Evolutionary conservation across 2,329 filamentous ascomycete genomes (phyloP).

Genomic region (Elsinoe arachidis): DNA sequence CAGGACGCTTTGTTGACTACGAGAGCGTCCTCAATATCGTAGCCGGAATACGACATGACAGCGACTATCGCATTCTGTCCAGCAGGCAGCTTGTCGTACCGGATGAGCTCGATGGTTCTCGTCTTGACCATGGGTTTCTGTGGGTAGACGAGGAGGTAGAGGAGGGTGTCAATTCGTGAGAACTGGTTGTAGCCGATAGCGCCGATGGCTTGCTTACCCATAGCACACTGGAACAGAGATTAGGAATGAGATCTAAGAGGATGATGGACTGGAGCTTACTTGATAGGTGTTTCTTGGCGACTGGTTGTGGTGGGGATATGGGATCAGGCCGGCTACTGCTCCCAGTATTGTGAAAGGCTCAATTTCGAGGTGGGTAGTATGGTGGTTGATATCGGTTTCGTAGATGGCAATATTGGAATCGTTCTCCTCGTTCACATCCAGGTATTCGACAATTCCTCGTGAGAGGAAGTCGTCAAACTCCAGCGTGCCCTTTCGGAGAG

Average conservation of each 20-base stretch:
- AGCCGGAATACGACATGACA: slow-evolving; percentile 98
- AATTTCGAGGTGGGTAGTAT: slow-evolving; percentile 91
- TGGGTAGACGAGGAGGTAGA: slow-evolving; percentile 95
- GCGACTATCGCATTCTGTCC: slow-evolving; percentile 96
- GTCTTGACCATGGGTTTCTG: slow-evolving; percentile 97
- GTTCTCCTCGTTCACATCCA: slow-evolving; percentile 98
- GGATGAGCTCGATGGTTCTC: slow-evolving; percentile 89
- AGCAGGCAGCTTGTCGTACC: slow-evolving; percentile 94
- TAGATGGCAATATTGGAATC: slow-evolving; percentile 88
- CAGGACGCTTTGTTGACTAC: slow-evolving; percentile 94
- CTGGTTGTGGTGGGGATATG: slow-evolving; percentile 97
- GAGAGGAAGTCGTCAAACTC: slow-evolving; percentile 92
- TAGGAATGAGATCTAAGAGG: too few species aligned
- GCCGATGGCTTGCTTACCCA: slow-evolving; percentile 99
- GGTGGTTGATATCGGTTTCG: slow-evolving; percentile 71
- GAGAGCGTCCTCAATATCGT: slow-evolving; percentile 97
- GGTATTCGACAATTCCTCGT: slow-evolving; percentile 84
- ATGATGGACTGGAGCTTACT: too few species aligned
- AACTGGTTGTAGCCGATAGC: slow-evolving; percentile 98
- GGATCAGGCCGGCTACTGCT: slow-evolving; percentile 90
- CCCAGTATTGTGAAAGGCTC: slow-evolving; percentile 96
- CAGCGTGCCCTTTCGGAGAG: slow-evolving; percentile 73
- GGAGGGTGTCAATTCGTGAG: slow-evolving; percentile 86
- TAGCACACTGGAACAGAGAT: slow-evolving; percentile 56
- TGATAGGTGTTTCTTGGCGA: slow-evolving; percentile 98